phyloP scores from a whole-genome alignment of 2,329 filamentous ascomycete genomes.

The Phyllosticta citribraziliensis region DNA sequence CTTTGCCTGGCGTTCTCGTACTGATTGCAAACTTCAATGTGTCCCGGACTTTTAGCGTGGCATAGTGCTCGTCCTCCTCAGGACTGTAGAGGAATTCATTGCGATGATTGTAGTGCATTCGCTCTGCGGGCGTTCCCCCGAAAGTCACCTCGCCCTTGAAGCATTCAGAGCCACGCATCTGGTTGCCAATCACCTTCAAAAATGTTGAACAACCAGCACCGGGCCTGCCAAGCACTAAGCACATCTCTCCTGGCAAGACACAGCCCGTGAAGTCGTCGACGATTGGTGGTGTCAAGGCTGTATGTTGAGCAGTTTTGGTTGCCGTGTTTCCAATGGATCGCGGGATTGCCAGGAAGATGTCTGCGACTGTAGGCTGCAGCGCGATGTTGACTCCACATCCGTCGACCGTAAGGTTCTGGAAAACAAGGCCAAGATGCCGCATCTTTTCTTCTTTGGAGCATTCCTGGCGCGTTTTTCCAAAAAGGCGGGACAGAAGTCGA shows the following conservation, averaged over 20 bases:
- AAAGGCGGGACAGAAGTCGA: slow-evolving; percentile 59
- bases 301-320: slow-evolving; percentile 32
- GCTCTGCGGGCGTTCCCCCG: slow-evolving; percentile 44
- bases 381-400: slow-evolving; percentile 52
- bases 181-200: slow-evolving; percentile 59
- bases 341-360: slow-evolving; percentile 51
- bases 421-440: slow-evolving; percentile 57
- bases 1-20: slow-evolving; percentile 55
- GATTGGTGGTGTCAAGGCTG: slow-evolving; percentile 50
- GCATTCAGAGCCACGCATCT: slow-evolving; percentile 47
- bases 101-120: slow-evolving; percentile 49
- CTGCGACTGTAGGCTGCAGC: slow-evolving; percentile 50
- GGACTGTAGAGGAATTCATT: slow-evolving; percentile 65
- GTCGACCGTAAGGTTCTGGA: slow-evolving; percentile 54
- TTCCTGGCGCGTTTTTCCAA: slow-evolving; percentile 53
- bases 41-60: slow-evolving; percentile 65
- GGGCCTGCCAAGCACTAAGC: slow-evolving; percentile 58
- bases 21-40: slow-evolving; percentile 65
- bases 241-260: slow-evolving; percentile 63
- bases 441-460: slow-evolving; percentile 62
- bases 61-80: slow-evolving; percentile 68
- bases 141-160: slow-evolving; percentile 47
- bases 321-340: slow-evolving; percentile 43
- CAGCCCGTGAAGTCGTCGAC: slow-evolving; percentile 57
- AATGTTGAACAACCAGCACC: slow-evolving; percentile 63